Percentiles rank a stretch among this genome's conserved stretches.
phyloP scores from a whole-genome alignment of 2,329 filamentous ascomycete species.

The Hypomyces rosellus region DNA sequence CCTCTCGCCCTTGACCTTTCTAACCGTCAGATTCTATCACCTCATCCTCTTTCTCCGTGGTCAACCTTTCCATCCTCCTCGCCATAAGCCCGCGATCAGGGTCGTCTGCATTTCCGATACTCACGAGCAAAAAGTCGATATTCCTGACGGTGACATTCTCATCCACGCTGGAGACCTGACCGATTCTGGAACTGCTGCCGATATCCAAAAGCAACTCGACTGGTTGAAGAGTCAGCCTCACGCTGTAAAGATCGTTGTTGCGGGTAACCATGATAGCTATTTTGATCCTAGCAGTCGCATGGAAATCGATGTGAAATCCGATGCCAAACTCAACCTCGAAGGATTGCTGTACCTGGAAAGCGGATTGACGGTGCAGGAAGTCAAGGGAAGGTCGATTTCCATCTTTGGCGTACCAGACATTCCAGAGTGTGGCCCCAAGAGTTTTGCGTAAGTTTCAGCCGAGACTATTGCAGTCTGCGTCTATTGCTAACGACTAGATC shows the following conservation, averaged over 20 bases:
- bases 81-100: constrained; percentile 52
- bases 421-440: constrained; percentile 63
- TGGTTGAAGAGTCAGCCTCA: constrained; percentile 75
- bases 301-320: constrained; percentile 47
- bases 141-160: constrained; percentile 75
- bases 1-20: constrained; percentile 59
- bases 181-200: constrained; percentile 61
- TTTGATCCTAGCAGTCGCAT: constrained; percentile 63
- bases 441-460: constrained; percentile 49
- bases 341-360: constrained; percentile 72
- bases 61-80: constrained; percentile 52
- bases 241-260: constrained; percentile 71
- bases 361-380: constrained; percentile 55
- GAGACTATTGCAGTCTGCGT: neutral
- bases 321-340: constrained; percentile 56
- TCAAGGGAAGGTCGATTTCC: constrained; percentile 47
- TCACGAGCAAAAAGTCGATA: constrained; percentile 55
- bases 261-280: constrained; percentile 85
- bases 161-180: constrained; percentile 87
- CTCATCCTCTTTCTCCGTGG: constrained; percentile 63
- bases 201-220: constrained; percentile 77
- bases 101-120: constrained; percentile 90
- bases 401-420: constrained; percentile 80
- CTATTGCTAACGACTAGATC: neutral
- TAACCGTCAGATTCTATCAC: constrained; percentile 57